These are phyloP conservation scores for Triangularia setosa DNA, from an alignment of 2,329 filamentous ascomycete species.

Conservation along the genomic window DNA sequence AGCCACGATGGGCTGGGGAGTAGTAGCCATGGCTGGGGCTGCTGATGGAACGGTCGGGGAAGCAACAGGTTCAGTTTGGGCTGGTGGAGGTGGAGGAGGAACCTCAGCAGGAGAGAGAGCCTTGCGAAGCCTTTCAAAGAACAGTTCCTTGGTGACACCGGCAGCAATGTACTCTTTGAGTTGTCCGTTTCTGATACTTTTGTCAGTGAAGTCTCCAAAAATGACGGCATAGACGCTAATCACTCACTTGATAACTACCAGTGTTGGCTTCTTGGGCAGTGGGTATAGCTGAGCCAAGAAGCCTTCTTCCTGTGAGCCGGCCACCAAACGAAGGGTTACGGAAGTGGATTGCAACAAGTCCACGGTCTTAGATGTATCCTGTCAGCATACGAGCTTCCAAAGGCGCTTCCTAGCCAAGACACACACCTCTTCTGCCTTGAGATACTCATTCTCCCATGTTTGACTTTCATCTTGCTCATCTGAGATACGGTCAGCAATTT, in stretches of 20 bases:
- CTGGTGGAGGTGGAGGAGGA: not conserved
- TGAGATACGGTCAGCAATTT: conserved; percentile 33
- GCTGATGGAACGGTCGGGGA: not conserved
- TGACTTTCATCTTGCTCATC: conserved; percentile 67
- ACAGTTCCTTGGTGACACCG: conserved; percentile 62
- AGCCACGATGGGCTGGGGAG: not conserved
- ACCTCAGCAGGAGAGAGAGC: conserved; percentile 29
- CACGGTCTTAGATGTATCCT: conserved; percentile 42
- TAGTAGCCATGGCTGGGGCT: not conserved
- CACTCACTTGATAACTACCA: conserved; percentile 71
- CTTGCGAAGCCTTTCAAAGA: conserved; percentile 52
- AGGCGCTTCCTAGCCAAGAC: conserved; percentile 13
- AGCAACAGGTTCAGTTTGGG: not conserved
- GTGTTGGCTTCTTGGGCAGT: conserved; percentile 69
- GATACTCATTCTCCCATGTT: conserved; percentile 68
- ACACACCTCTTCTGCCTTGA: conserved; percentile 53
- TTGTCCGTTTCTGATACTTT: conserved; percentile 59
- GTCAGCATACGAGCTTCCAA: not conserved
- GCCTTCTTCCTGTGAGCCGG: conserved; percentile 74
- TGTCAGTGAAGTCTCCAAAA: conserved; percentile 8
- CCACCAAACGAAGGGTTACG: conserved; percentile 65
- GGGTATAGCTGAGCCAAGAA: conserved; percentile 82
- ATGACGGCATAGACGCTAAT: not conserved
- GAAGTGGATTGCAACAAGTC: conserved; percentile 57
- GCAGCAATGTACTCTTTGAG: conserved; percentile 71